These are phyloP conservation scores for Capsicum baccatum DNA, from an alignment of 257 asterid genomes.

Conservation along the genomic window DNA sequence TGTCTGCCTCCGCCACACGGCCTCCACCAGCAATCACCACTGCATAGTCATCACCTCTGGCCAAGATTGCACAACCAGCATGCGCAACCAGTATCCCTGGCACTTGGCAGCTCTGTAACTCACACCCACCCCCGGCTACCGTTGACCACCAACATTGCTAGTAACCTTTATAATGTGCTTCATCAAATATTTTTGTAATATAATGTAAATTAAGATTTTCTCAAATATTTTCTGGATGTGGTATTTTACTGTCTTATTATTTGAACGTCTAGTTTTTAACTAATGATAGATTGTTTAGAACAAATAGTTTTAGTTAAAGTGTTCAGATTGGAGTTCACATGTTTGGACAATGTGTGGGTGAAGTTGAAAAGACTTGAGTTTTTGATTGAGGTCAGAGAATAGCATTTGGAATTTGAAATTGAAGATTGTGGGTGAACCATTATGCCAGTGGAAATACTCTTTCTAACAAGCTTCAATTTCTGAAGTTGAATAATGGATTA, in stretches of 20 bases:
- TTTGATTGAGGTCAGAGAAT: background rate
- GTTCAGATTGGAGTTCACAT: constrained; percentile 2
- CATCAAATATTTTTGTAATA: constrained; percentile 1
- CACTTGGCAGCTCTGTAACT: background rate
- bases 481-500: background rate
- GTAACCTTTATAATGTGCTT: background rate
- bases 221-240: background rate
- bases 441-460: background rate
- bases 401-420: background rate
- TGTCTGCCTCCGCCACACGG: background rate
- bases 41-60: background rate
- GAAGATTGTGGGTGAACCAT: background rate
- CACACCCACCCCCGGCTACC: background rate
- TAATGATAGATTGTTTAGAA: background rate
- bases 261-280: constrained; percentile 1
- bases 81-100: background rate
- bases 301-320: background rate
- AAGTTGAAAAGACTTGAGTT: background rate
- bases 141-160: background rate
- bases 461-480: background rate
- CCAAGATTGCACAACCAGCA: background rate
- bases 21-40: background rate
- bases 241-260: background rate
- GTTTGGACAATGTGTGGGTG: constrained; percentile 10
- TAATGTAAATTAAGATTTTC: background rate